Percentiles rank a stretch among this genome's conserved stretches.
phyloP scores from a whole-genome alignment of 2,329 filamentous ascomycete species.

The Dothideomycetidae sp. region DNA sequence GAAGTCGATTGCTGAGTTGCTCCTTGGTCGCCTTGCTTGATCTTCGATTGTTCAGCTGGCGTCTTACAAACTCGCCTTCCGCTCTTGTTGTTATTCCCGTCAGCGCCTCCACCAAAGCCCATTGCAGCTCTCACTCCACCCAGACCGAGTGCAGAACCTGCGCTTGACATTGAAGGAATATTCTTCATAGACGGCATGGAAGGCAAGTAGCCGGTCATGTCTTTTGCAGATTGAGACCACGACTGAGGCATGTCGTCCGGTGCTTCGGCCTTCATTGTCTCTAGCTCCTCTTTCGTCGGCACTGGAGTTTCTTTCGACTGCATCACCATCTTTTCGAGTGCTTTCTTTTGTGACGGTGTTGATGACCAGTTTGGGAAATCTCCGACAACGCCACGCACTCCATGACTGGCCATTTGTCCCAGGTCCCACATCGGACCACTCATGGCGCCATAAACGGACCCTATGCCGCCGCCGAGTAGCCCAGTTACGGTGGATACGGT shows the following conservation, averaged over 20 bases:
- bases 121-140: slow-evolving; percentile 20
- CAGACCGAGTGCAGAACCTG: slow-evolving; percentile 15
- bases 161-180: slow-evolving; percentile 15
- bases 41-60: slow-evolving; percentile 11
- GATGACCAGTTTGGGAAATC: slow-evolving; percentile 25
- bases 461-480: slow-evolving; percentile 23
- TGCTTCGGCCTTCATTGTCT: slow-evolving; percentile 22
- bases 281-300: slow-evolving; percentile 21
- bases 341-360: slow-evolving; percentile 22
- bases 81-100: slow-evolving; percentile 1
- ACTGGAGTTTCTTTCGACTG: slow-evolving; percentile 23
- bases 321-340: slow-evolving; percentile 26
- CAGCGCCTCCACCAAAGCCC: slow-evolving; percentile 14
- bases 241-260: slow-evolving; percentile 22
- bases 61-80: neutral
- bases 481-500: slow-evolving; percentile 22
- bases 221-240: slow-evolving; percentile 21
- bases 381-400: slow-evolving; percentile 21
- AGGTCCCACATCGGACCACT: slow-evolving; percentile 24
- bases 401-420: slow-evolving; percentile 24
- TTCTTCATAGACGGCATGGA: slow-evolving; percentile 18
- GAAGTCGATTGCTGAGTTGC: slow-evolving; percentile 8
- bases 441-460: slow-evolving; percentile 24
- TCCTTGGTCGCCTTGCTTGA: slow-evolving; percentile 11
- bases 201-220: slow-evolving; percentile 23